Evolutionary conservation across 331 rosid species (phyloP).

Genomic region (Acacia pycnantha): DNA sequence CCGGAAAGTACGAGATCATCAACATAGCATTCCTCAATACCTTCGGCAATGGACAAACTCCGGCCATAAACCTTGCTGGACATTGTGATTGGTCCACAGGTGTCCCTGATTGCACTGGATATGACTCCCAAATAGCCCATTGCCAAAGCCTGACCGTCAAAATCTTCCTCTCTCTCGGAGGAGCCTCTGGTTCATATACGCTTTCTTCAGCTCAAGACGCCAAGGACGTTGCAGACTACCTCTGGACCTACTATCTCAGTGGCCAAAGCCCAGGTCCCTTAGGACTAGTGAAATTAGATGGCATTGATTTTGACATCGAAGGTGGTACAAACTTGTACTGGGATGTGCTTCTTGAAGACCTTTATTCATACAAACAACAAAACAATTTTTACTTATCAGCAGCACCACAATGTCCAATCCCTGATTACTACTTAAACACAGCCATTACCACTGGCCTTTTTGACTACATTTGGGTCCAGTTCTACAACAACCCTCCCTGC

Average conservation of each 20-base stretch:
- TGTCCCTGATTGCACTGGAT: too few species aligned
- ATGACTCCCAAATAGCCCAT: too few species aligned
- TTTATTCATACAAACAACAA: not conserved
- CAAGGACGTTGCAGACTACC: not conserved
- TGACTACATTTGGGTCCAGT: slow-evolving; percentile 49
- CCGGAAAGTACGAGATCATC: not conserved
- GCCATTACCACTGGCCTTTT: slow-evolving; percentile 45
- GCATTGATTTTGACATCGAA: slow-evolving; percentile 43
- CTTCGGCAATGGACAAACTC: slow-evolving; percentile 28
- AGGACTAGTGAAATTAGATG: slow-evolving; percentile 26
- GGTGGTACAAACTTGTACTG: not conserved
- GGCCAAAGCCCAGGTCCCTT: slow-evolving; percentile 14
- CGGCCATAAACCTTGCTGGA: slow-evolving; percentile 14
- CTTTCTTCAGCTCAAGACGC: too few species aligned
- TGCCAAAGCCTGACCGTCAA: too few species aligned
- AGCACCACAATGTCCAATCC: slow-evolving; percentile 44
- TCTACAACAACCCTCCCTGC: slow-evolving; percentile 42
- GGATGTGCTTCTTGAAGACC: slow-evolving; percentile 28
- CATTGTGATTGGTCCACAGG: slow-evolving; percentile 27
- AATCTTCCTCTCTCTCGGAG: too few species aligned
- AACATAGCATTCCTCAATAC: not conserved
- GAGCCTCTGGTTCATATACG: too few species aligned
- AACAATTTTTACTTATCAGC: slow-evolving; percentile 30
- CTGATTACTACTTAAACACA: slow-evolving; percentile 24
- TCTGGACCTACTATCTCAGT: not conserved